phyloP scores from a whole-genome alignment of 106 monocot genomes.

The Phalaenopsis aphrodite region DNA sequence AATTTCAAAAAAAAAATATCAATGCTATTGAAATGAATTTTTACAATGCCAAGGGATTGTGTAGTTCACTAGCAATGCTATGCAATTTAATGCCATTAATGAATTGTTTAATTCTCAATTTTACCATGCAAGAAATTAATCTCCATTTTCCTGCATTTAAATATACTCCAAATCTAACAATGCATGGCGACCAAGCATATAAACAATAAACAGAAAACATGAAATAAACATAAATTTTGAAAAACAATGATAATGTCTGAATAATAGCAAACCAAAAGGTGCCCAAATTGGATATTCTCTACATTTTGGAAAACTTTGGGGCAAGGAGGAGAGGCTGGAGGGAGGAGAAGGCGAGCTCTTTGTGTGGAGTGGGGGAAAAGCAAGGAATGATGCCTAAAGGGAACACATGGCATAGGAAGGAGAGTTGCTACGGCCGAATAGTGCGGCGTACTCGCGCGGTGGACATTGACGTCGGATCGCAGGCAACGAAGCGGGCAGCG shows the following conservation, averaged over 20 bases:
- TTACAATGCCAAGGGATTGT: background rate
- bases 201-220: no score
- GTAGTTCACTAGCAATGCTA: background rate
- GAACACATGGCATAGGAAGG: conserved; percentile 42
- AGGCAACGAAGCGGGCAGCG: conserved; percentile 34
- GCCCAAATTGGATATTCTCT: background rate
- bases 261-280: background rate
- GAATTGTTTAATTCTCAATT: background rate
- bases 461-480: conserved; percentile 38
- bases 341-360: conserved; percentile 51
- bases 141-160: background rate
- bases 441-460: conserved; percentile 35
- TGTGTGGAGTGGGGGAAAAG: conserved; percentile 26
- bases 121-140: background rate
- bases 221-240: background rate
- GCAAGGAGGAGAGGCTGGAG: conserved; percentile 48
- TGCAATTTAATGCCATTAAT: background rate
- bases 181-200: background rate
- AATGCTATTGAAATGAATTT: background rate
- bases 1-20: background rate
- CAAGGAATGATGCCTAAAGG: conserved; percentile 65
- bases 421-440: conserved; percentile 57
- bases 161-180: background rate
- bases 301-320: conserved; percentile 36
- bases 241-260: background rate